Percentiles rank a stretch among this genome's conserved stretches.
Conservation (phyloP, 176 grass and related monocot genomes). For the Areca catechu region DNA sequence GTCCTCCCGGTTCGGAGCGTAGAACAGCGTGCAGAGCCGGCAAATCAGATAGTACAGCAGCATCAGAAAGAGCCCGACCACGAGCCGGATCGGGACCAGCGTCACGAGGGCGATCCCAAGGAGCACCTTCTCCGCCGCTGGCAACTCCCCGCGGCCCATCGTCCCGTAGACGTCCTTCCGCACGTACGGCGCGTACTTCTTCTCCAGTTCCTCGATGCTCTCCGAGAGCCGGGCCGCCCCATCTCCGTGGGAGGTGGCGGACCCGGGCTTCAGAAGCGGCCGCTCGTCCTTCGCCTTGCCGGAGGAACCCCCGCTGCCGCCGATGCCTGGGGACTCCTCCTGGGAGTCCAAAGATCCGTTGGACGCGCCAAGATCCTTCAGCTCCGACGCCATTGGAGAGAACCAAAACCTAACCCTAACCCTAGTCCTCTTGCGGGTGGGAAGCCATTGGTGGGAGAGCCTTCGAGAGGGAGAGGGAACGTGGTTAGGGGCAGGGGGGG, state of each 20-base stretch:
- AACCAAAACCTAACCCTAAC: too few relatives aligned
- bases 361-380: too few relatives aligned
- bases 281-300: conserved; percentile 15
- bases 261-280: conserved; percentile 35
- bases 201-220: conserved; percentile 49
- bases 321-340: too few relatives aligned
- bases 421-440: too few relatives aligned
- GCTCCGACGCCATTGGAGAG: too few relatives aligned
- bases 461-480: too few relatives aligned
- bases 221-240: conserved; percentile 3
- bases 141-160: conserved; percentile 53
- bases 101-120: conserved; percentile 28
- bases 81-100: conserved; percentile 57
- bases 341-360: too few relatives aligned
- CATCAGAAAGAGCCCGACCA: conserved; percentile 38
- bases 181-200: conserved; percentile 64
- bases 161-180: conserved; percentile 60
- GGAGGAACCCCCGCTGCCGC: not conserved
- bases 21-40: conserved; percentile 60
- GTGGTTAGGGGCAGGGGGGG: too few relatives aligned
- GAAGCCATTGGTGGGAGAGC: too few relatives aligned
- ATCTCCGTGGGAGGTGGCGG: not conserved
- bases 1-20: conserved; percentile 24
- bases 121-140: conserved; percentile 28
- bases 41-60: conserved; percentile 67